Conservation (phyloP, 768 basidiomycete species). For the Tremella fuciformis region DNA sequence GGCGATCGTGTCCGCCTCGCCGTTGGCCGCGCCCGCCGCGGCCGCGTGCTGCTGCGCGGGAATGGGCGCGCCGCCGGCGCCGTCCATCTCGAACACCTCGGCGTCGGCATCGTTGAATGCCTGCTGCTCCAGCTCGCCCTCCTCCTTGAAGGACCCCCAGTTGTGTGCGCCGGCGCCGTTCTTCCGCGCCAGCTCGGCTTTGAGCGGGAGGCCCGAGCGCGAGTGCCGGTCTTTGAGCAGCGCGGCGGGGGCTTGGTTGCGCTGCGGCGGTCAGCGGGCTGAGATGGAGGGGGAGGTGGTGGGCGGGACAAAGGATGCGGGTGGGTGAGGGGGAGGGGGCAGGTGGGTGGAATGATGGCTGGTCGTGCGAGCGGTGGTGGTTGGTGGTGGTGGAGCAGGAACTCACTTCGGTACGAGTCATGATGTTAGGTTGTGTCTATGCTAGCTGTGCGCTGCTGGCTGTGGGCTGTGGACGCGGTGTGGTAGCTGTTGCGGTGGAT, state of each 20-base stretch:
- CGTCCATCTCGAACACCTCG: conserved; percentile 14
- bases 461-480: no score
- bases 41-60: conserved; percentile 7
- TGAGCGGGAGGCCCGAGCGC: conserved; percentile 54
- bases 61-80: conserved; percentile 3
- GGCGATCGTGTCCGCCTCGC: conserved; percentile 13
- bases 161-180: conserved; percentile 76
- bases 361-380: neutral
- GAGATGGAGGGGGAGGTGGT: neutral
- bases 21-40: conserved; percentile 1
- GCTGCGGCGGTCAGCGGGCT: conserved; percentile 21
- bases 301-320: neutral
- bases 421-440: no score
- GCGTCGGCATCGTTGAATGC: conserved; percentile 60
- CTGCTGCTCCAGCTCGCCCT: conserved; percentile 62
- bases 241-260: conserved; percentile 45
- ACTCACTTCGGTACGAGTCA: conserved; percentile 3
- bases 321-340: neutral
- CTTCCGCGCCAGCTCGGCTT: conserved; percentile 63
- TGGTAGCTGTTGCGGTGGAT: no score
- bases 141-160: conserved; percentile 73
- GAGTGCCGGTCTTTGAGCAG: conserved; percentile 45
- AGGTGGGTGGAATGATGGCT: neutral
- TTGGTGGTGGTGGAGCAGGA: neutral
- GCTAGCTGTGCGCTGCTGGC: no score